Evolutionary conservation across 352 stramenopile species (phyloP).

Genomic region (Phytopythium chamaehyphon): DNA sequence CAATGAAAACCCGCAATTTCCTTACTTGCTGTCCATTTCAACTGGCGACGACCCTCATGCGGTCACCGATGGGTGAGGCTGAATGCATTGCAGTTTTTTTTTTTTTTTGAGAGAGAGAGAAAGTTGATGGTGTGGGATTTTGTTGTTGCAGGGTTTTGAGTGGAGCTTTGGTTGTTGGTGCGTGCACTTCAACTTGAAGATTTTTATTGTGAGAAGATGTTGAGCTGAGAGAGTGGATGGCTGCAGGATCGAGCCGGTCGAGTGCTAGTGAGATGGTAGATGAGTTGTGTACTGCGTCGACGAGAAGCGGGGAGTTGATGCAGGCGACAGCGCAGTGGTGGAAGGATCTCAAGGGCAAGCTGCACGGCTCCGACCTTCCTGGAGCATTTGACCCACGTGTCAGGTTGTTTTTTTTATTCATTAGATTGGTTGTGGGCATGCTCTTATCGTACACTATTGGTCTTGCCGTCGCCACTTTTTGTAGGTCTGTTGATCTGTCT

Average conservation of each 20-base stretch:
- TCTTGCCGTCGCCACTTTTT: too few species aligned
- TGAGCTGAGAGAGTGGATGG: too few species aligned
- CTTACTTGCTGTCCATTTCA: slow-evolving; percentile 58
- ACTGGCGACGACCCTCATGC: slow-evolving; percentile 40
- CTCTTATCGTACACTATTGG: not conserved
- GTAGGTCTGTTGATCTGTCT: slow-evolving; percentile 3
- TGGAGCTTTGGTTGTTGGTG: not conserved
- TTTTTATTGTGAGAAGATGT: too few species aligned
- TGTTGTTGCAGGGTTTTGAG: too few species aligned
- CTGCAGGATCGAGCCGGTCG: slow-evolving; percentile 30
- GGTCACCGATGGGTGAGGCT: slow-evolving; percentile 23
- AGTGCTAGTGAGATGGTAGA: slow-evolving; percentile 28
- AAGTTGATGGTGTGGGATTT: too few species aligned
- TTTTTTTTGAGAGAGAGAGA: too few species aligned
- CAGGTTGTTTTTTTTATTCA: slow-evolving; percentile 6
- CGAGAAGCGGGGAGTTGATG: slow-evolving; percentile 14
- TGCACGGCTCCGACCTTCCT: slow-evolving; percentile 40
- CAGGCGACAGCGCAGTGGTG: slow-evolving; percentile 33
- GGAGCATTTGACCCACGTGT: slow-evolving; percentile 30
- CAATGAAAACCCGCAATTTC: slow-evolving; percentile 50
- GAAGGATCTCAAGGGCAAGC: slow-evolving; percentile 26
- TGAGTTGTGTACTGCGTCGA: slow-evolving; percentile 21
- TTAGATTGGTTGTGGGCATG: not conserved
- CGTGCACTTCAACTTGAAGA: not conserved
- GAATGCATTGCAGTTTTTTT: not conserved